A percentile compares a stretch with the other conserved stretches of the same genome.
Conservation (phyloP, 2,329 filamentous ascomycete genomes). For the Aureobasidium sp. region DNA sequence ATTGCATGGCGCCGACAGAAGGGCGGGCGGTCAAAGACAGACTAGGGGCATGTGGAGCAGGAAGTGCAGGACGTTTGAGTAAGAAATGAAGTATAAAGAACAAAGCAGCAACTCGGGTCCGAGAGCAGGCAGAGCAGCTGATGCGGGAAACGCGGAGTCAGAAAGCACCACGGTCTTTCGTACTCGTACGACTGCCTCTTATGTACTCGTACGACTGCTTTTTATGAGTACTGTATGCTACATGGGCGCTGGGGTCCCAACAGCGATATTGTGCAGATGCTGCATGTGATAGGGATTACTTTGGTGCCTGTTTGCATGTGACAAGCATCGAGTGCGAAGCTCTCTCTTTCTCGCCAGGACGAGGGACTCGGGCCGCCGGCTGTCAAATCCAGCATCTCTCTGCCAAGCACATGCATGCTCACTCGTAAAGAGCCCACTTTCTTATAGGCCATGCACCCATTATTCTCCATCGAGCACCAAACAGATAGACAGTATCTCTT, state of each 20-base stretch:
- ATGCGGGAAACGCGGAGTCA: conserved; percentile 14
- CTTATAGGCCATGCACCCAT: not conserved
- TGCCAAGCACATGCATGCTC: not conserved
- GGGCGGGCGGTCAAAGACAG: not conserved
- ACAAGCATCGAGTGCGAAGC: not conserved
- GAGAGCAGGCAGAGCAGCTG: conserved; percentile 9
- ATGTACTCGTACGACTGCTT: not conserved
- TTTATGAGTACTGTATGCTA: not conserved
- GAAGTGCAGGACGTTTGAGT: conserved; percentile 8
- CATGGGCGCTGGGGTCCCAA: not conserved
- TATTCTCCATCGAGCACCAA: not conserved
- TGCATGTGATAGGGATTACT: not conserved
- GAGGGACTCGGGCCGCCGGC: not conserved
- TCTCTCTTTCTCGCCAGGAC: not conserved
- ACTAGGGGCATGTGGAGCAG: not conserved
- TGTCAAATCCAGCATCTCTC: not conserved
- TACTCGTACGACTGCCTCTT: not conserved
- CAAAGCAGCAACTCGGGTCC: not conserved
- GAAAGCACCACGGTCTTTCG: not conserved
- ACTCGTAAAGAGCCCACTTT: not conserved
- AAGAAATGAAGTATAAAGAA: conserved; percentile 7
- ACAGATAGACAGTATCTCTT: not conserved
- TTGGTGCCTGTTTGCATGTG: not conserved
- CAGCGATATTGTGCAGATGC: not conserved
- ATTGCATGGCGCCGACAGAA: conserved; percentile 66